These are phyloP conservation scores for Tardiomyces digboiensis DNA, from an alignment of 1,139 yeast genomes.

Conservation along the genomic window DNA sequence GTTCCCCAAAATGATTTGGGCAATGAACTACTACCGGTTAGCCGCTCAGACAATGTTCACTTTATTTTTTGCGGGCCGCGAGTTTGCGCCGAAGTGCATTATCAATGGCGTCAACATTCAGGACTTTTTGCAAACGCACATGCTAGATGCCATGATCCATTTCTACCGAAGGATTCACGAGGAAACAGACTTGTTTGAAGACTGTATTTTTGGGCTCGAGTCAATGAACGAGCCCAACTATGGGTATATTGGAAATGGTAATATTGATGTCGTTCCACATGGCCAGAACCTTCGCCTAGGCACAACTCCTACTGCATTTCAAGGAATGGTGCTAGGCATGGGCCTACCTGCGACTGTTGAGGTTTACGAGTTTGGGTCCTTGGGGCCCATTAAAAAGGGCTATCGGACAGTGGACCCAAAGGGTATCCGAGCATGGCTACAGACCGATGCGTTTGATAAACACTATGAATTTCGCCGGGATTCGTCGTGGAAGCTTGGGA, in stretches of 20 bases:
- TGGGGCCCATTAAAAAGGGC: conserved; percentile 66
- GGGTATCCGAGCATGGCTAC: conserved; percentile 60
- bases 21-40: conserved; percentile 71
- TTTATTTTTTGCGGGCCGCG: conserved; percentile 69
- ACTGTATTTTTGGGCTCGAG: conserved; percentile 58
- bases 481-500: conserved; percentile 54
- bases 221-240: conserved; percentile 76
- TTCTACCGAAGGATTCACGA: conserved; percentile 40
- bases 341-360: conserved; percentile 62
- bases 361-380: conserved; percentile 50
- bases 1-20: conserved; percentile 89
- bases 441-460: conserved; percentile 35
- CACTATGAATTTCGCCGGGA: conserved; percentile 60
- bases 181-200: conserved; percentile 47
- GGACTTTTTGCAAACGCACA: conserved; percentile 57
- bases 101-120: conserved; percentile 67
- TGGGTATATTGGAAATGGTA: conserved; percentile 24
- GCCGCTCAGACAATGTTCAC: conserved; percentile 83
- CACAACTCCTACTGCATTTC: conserved; percentile 22
- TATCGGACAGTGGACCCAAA: conserved; percentile 50
- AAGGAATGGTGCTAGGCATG: conserved; percentile 46
- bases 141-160: conserved; percentile 41
- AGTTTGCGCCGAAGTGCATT: conserved; percentile 55
- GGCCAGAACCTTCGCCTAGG: conserved; percentile 22
- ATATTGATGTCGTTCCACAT: conserved; percentile 18